Base-by-base conservation (phyloP, 2,329 filamentous ascomycete species). In the Sordariomycetes sp. region DNA sequence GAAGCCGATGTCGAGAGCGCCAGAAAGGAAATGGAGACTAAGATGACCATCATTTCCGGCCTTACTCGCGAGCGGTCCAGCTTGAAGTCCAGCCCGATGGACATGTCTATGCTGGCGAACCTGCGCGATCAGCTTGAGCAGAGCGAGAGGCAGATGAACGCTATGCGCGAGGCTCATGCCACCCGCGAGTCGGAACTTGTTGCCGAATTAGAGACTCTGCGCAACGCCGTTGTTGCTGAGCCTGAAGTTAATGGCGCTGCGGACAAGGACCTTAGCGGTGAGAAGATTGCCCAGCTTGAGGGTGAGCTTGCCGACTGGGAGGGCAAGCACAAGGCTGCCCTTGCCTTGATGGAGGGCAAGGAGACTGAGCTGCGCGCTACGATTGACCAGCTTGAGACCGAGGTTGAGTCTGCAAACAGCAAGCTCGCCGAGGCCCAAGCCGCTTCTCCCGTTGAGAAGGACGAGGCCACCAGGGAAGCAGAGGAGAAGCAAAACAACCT, bases 11-110 rank as follows among this genome's bases (percentile, higher is more conserved):
- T 95, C 37, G 68, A 79, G 18, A 79, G 77, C 4, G 76, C 87
- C 16, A 92, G 86, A 65, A 94, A 87, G 64, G 92, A 98, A 57
- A 94, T 96, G 82, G 92, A 98, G 53, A 80, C 75, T 42, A 98
- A 98, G 72, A 87, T 90, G 68, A 85, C 86, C 20, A 88, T 98
- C 51, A 96, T 98, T 46, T 86, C 86, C 20, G 92, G 92, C 6
- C 68, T 98, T 42, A 94, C 92, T 4, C 81, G 92, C 35, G 93
- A 98, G 58, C 73, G 93, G 39, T 90, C 86, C 4, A 95, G 87
- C 60, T 71, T 95, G 61, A 86, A 90, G 54, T 73, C 54, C 3
- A 82, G 83, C 17, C 83, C 87, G 7, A 80, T 94, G 51, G 92
- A 98, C 51, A 93, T 95, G 54, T 88, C 86, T 0, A 79, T 95